Percentiles rank a stretch among this genome's conserved stretches.
Evolutionary conservation across 2,329 filamentous ascomycete species (phyloP).

Genomic region (Xylaria digitata): DNA sequence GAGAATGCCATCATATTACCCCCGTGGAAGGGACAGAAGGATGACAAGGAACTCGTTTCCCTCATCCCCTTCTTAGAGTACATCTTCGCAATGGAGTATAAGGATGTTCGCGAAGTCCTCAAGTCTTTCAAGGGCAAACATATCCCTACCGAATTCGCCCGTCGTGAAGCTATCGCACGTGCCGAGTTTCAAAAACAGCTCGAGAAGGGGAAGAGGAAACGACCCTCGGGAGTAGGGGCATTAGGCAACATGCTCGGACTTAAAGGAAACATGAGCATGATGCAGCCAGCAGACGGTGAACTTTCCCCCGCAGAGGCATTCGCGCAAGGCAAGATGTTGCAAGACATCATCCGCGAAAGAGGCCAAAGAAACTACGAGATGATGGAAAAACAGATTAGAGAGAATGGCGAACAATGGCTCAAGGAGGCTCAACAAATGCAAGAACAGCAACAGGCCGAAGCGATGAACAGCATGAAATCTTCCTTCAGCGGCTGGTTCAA

Average conservation of each 20-base stretch:
- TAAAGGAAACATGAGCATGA: constrained; percentile 74
- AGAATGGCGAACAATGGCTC: constrained; percentile 95
- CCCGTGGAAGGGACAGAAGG: constrained; percentile 86
- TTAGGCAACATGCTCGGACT: constrained; percentile 81
- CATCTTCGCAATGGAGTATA: constrained; percentile 90
- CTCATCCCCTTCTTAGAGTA: constrained; percentile 98
- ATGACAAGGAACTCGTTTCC: constrained; percentile 86
- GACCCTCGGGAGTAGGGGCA: constrained; percentile 71
- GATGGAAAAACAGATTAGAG: constrained; percentile 88
- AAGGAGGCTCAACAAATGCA: constrained; percentile 90
- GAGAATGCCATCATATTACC: constrained; percentile 94
- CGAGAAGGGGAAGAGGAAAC: constrained; percentile 72
- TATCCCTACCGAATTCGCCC: constrained; percentile 90
- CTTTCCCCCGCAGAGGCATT: constrained; percentile 79
- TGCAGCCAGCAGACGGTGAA: constrained; percentile 72
- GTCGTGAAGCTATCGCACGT: constrained; percentile 85
- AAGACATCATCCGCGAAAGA: constrained; percentile 91
- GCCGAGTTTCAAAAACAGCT: constrained; percentile 86
- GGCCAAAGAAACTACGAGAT: constrained; percentile 90
- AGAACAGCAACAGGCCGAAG: constrained; percentile 90
- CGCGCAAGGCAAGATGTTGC: constrained; percentile 94
- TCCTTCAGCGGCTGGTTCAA: constrained; percentile 72
- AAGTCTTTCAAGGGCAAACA: constrained; percentile 90
- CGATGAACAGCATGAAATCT: constrained; percentile 91
- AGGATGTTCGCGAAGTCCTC: constrained; percentile 86